These are phyloP conservation scores for Peronospora destructor DNA, from an alignment of 352 stramenopile species.

Conservation along the genomic window DNA sequence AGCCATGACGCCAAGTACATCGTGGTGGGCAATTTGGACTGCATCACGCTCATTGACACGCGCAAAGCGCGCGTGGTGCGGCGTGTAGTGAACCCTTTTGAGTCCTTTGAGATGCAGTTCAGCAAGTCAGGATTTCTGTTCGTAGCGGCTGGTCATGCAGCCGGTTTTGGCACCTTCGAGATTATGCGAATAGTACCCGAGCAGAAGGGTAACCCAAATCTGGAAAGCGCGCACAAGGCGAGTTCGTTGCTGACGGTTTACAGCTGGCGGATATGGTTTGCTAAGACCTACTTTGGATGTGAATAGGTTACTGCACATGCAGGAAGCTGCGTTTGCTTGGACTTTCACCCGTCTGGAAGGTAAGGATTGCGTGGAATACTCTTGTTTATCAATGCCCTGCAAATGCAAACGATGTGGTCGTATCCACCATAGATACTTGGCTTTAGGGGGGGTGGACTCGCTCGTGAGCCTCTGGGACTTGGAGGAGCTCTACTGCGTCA, in stretches of 20 bases:
- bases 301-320: conserved; percentile 58
- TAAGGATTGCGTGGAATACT: conserved; percentile 14
- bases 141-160: conserved; percentile 67
- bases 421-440: conserved; percentile 48
- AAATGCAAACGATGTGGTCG: not conserved
- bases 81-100: conserved; percentile 74
- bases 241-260: not conserved
- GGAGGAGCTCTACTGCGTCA: conserved; percentile 79
- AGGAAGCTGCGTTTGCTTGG: conserved; percentile 76
- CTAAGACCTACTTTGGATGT: conserved; percentile 9
- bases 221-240: conserved; percentile 81
- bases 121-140: conserved; percentile 73
- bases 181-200: conserved; percentile 74
- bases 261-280: not conserved
- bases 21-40: conserved; percentile 64
- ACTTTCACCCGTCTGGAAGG: conserved; percentile 72
- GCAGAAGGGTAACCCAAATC: conserved; percentile 72
- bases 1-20: conserved; percentile 79
- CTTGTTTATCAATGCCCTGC: not conserved
- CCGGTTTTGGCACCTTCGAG: conserved; percentile 74
- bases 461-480: conserved; percentile 82
- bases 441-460: conserved; percentile 73
- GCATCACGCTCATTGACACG: conserved; percentile 76
- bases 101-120: conserved; percentile 81
- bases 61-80: conserved; percentile 74